phyloP scores from a whole-genome alignment of 208 protist genomes.

The Wallacemonas rigidus region DNA sequence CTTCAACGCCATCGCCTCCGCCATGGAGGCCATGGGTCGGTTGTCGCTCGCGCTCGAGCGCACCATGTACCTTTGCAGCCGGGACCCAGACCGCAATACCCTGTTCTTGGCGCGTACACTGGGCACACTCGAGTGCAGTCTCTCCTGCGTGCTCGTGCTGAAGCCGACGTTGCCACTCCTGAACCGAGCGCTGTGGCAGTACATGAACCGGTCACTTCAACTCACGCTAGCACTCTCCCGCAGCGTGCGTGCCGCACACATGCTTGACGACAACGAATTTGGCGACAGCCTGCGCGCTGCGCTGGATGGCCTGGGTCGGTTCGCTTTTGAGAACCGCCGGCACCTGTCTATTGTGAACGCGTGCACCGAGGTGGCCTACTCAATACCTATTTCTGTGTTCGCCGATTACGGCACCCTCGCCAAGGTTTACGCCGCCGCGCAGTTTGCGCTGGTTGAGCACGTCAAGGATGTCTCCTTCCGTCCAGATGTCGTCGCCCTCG shows the following conservation, averaged over 20 bases:
- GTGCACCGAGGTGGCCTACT: slow-evolving; percentile 15
- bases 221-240: slow-evolving; percentile 17
- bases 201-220: slow-evolving; percentile 24
- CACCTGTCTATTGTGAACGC: slow-evolving; percentile 25
- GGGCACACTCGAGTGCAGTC: slow-evolving; percentile 32
- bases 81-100: slow-evolving; percentile 31
- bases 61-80: slow-evolving; percentile 48
- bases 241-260: slow-evolving; percentile 13
- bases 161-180: slow-evolving; percentile 30
- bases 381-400: not conserved
- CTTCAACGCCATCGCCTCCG: slow-evolving; percentile 55
- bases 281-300: slow-evolving; percentile 7
- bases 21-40: slow-evolving; percentile 45
- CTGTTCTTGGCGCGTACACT: slow-evolving; percentile 35
- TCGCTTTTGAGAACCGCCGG: slow-evolving; percentile 27
- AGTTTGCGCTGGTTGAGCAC: slow-evolving; percentile 13
- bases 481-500: slow-evolving; percentile 6
- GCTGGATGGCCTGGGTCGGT: slow-evolving; percentile 31
- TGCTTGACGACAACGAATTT: not conserved
- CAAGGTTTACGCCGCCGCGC: not conserved
- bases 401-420: not conserved
- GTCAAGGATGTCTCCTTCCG: slow-evolving; percentile 8
- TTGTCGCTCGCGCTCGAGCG: slow-evolving; percentile 47
- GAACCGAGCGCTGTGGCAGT: slow-evolving; percentile 26
- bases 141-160: slow-evolving; percentile 27